phyloP scores from a whole-genome alignment of 352 stramenopile genomes.

The Phytophthora uliginosa region DNA sequence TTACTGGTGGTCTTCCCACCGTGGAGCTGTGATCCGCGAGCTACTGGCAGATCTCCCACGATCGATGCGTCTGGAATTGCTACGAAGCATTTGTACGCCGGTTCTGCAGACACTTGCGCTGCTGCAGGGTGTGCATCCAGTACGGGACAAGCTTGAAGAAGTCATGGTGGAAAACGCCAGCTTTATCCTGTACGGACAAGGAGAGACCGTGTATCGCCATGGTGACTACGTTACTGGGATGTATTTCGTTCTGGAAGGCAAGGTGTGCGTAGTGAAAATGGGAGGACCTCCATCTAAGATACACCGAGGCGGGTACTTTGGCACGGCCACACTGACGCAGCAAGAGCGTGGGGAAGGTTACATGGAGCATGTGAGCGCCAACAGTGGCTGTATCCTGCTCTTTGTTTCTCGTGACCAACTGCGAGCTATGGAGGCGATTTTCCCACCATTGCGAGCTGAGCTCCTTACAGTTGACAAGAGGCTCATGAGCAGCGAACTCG shows the following conservation, averaged over 20 bases:
- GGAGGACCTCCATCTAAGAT: conserved; percentile 31
- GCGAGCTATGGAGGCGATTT: not conserved
- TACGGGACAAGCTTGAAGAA: conserved; percentile 40
- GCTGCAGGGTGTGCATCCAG: conserved; percentile 35
- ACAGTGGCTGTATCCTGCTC: not conserved
- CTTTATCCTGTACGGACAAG: conserved; percentile 62
- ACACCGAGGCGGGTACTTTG: conserved; percentile 50
- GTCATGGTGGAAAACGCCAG: conserved; percentile 50
- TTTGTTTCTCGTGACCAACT: not conserved
- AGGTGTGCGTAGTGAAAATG: conserved; percentile 44
- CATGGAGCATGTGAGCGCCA: conserved; percentile 41
- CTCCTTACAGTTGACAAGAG: not conserved
- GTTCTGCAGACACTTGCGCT: conserved; percentile 50
- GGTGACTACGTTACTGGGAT: conserved; percentile 60
- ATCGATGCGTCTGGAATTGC: conserved; percentile 48
- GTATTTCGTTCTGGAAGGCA: conserved; percentile 54
- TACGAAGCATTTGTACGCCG: conserved; percentile 47
- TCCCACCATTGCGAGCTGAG: not conserved
- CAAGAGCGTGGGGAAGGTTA: conserved; percentile 52
- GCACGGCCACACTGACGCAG: conserved; percentile 42
- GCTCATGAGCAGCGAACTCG: not conserved
- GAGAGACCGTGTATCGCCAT: conserved; percentile 56
- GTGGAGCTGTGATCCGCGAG: conserved; percentile 50
- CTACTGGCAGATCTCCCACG: conserved; percentile 52
- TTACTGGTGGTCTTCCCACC: conserved; percentile 69